Percentiles rank a stretch among this genome's conserved stretches.
Conservation (phyloP, 352 stramenopile species). For the Thalassiosira exigua region DNA sequence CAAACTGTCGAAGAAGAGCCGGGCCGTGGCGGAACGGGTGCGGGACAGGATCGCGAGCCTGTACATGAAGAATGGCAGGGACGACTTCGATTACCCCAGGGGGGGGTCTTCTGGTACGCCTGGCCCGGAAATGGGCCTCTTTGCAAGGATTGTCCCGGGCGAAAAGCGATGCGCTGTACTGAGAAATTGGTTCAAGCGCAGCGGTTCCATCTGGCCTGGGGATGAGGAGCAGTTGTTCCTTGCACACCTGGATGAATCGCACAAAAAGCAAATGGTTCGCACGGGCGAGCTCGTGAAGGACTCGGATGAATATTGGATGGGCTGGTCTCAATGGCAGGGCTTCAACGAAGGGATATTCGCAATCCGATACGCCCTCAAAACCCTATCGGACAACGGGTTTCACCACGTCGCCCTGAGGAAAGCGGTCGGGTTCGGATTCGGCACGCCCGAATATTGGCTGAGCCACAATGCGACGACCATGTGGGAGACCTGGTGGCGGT, state of each 20-base stretch:
- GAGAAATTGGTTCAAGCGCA: constrained; percentile 44
- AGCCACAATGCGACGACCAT: constrained; percentile 63
- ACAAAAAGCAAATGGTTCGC: constrained; percentile 30
- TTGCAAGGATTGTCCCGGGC: constrained; percentile 49
- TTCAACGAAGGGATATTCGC: constrained; percentile 58
- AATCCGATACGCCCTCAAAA: constrained; percentile 51
- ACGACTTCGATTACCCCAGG: constrained; percentile 31
- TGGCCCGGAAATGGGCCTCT: constrained; percentile 57
- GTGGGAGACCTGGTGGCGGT: constrained; percentile 60
- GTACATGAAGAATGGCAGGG: constrained; percentile 41
- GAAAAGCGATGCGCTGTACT: constrained; percentile 49
- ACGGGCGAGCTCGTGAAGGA: constrained; percentile 31
- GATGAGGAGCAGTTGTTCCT: constrained; percentile 38
- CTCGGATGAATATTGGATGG: constrained; percentile 19
- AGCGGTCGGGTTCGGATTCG: constrained; percentile 31
- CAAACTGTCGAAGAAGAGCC: constrained; percentile 2
- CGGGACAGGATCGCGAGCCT: constrained; percentile 42
- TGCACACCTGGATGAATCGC: constrained; percentile 16
- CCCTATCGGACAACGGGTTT: constrained; percentile 44
- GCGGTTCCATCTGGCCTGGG: constrained; percentile 57
- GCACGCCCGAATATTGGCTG: constrained; percentile 53
- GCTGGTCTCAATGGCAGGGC: constrained; percentile 47
- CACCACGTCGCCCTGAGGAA: constrained; percentile 47
- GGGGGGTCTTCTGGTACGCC: constrained; percentile 22
- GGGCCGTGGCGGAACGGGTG: constrained; percentile 26